These are phyloP conservation scores for Ophiostoma fasciatum DNA, from an alignment of 2,329 filamentous ascomycete species.

Conservation along the genomic window DNA sequence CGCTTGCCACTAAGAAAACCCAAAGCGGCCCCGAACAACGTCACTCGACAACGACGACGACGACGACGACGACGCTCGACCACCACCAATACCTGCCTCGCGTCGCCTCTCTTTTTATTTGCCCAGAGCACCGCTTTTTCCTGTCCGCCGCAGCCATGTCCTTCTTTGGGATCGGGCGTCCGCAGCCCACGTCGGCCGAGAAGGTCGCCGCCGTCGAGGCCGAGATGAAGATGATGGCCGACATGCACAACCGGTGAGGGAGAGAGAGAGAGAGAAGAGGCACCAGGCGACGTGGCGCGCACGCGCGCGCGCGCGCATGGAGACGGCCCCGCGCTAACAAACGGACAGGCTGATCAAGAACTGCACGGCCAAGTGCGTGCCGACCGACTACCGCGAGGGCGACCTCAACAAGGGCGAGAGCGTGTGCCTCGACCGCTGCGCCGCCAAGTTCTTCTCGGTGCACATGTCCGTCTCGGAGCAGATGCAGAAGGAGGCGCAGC, in stretches of 20 bases:
- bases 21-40: too few relatives aligned
- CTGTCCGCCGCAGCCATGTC: too few relatives aligned
- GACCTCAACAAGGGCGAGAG: constrained; percentile 98
- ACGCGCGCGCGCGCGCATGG: too few relatives aligned
- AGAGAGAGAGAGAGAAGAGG: neutral
- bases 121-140: too few relatives aligned
- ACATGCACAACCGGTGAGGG: constrained; percentile 94
- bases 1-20: constrained; percentile 1
- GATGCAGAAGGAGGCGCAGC: constrained; percentile 75
- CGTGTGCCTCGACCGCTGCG: constrained; percentile 94
- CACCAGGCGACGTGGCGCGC: too few relatives aligned
- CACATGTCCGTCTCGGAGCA: constrained; percentile 96
- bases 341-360: constrained; percentile 61
- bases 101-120: too few relatives aligned
- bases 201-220: constrained; percentile 95
- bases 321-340: too few relatives aligned
- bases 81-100: too few relatives aligned
- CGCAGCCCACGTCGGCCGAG: constrained; percentile 85
- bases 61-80: too few relatives aligned
- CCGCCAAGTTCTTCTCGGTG: constrained; percentile 96
- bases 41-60: neutral
- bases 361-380: constrained; percentile 90
- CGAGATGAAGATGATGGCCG: constrained; percentile 87
- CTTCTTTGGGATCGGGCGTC: constrained; percentile 32
- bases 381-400: constrained; percentile 80